Evolutionary conservation across 805 yeast genomes (phyloP).

Genomic region (Hemisphaericaspora nanyangensis): DNA sequence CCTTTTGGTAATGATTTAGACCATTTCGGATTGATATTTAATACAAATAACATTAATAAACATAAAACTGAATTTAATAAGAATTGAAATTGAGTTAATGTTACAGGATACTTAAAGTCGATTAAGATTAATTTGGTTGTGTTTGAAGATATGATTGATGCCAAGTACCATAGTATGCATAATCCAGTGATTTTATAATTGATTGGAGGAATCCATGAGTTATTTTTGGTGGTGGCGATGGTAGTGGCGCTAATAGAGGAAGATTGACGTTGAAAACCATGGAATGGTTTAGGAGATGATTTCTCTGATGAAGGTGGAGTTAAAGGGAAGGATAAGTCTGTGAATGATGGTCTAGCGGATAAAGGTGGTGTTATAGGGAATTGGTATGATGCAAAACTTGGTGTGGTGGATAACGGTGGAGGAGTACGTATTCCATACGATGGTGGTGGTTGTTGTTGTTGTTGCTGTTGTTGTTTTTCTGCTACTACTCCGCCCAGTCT

Average conservation of each 20-base stretch:
- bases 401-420: background rate
- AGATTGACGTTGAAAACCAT: background rate
- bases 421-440: too few species aligned
- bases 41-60: constrained; percentile 25
- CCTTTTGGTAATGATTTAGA: constrained; percentile 41
- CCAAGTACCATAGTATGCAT: constrained; percentile 76
- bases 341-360: constrained; percentile 3
- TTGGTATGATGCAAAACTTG: constrained; percentile 2
- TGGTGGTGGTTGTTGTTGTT: background rate
- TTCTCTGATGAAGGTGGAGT: constrained; percentile 4
- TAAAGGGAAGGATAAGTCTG: constrained; percentile 1
- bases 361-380: constrained; percentile 9
- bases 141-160: constrained; percentile 78
- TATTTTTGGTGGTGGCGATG: background rate
- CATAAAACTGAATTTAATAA: constrained; percentile 65
- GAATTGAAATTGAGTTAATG: constrained; percentile 86
- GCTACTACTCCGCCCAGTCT: too few species aligned
- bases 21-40: constrained; percentile 6
- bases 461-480: too few species aligned
- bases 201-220: constrained; percentile 20
- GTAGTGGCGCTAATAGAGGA: background rate
- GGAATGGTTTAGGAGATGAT: constrained; percentile 7
- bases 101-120: constrained; percentile 74
- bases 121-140: constrained; percentile 73
- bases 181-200: constrained; percentile 27